A percentile compares a stretch with the other conserved stretches of the same genome.
Evolutionary conservation across 768 basidiomycete genomes (phyloP).

Genomic region (Rhodotorula toruloides): DNA sequence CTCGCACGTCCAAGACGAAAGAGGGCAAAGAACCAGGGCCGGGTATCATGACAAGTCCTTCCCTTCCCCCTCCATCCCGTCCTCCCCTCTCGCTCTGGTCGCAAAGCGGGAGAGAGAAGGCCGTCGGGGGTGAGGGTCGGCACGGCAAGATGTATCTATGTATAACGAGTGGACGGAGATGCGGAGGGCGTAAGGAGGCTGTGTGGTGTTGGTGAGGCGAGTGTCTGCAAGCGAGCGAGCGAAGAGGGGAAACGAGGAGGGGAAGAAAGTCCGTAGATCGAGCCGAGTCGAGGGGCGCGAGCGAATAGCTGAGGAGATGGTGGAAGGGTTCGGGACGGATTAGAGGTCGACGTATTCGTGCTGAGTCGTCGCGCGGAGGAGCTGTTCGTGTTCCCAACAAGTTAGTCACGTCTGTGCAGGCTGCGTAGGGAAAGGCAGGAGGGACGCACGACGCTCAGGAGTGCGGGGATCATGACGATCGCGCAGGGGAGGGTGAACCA

Average conservation of each 20-base stretch:
- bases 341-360: constrained; percentile 5
- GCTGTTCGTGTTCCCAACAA: not conserved
- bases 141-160: not conserved
- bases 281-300: not conserved
- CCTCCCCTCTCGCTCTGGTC: no score
- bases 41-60: no score
- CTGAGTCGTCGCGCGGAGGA: not conserved
- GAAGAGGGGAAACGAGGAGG: not conserved
- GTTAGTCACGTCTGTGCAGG: not conserved
- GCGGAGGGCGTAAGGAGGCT: not conserved
- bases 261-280: not conserved
- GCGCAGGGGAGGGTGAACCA: constrained; percentile 31
- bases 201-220: no score
- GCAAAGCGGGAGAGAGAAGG: not conserved
- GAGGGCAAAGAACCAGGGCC: no score
- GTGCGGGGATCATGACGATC: constrained; percentile 27
- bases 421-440: not conserved
- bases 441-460: constrained; percentile 28
- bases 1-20: no score
- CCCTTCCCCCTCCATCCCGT: no score
- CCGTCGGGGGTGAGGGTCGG: no score
- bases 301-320: no score
- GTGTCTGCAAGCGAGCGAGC: not conserved
- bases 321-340: no score
- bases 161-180: no score